Evolutionary conservation across 352 stramenopile species (phyloP), one percentile per base, ranked within the genome.

Genomic region (Phytophthora citricola): DNA sequence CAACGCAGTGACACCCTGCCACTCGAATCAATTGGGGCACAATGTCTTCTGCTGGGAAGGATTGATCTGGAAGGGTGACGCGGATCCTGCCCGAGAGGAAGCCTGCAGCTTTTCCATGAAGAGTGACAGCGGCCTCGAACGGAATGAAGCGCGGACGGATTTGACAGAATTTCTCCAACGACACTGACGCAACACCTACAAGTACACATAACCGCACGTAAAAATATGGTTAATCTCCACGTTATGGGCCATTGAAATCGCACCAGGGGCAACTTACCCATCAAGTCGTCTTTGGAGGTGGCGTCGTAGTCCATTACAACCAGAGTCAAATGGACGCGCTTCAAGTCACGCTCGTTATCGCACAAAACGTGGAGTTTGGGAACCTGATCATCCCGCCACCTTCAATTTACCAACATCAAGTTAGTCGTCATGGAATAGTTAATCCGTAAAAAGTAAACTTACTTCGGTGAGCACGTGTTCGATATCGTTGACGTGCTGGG

Each of bases 291-390:
- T 24, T 76, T 73, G 3, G 83, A 92, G 24, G 81, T 89, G 15
- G 81, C 74, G 63, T 96, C 86, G 70, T 93, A 91, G 66, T 94
- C 86, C 86, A 93, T 93, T 49, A 94, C 44, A 26, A 91, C 54
- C 44, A 96, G 69, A 14, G 91, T 71, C 44, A 96, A 61, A 63
- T 96, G 88, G 39, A 92, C 69, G 27, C 71, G 71, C 15, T 82
- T 73, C 39, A 90, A 63, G 34, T 93, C 80, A 4, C 72, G 73
- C 45, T 89, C 75, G 22, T 78, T 59, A 46, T 79, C 73, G 50
- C 72, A 89, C 26, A 78, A 57, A 50, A 91, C 50, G 55, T 80
- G 69, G 6, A 95, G 70, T 61, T 81, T 82, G 0, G 88, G 88
- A 5, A 96, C 59, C 41, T 94, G 79, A 20, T 81, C 73, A 36